Base-by-base conservation (phyloP, 2,329 filamentous ascomycete species). In the Aspergillus clavatus region DNA sequence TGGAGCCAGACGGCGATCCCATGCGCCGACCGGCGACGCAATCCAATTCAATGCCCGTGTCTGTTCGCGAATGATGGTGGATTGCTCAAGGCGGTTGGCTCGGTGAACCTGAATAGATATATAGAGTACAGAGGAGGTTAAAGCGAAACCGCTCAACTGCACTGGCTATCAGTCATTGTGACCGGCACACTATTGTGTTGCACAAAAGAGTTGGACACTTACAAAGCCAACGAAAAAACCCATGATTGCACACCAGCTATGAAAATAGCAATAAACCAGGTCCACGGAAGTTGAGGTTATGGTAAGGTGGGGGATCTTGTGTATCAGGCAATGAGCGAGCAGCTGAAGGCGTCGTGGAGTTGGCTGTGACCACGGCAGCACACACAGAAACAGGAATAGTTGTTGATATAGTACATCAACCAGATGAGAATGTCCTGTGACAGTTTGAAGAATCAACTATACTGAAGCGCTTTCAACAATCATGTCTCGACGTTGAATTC, bases 141-240 rank as follows among this genome's bases (percentile, higher is more conserved):
- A 74, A 53, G 86, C 85, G 45, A 88, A 80, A 55, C 87, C 86
- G 61, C 86, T 83, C 53, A 85, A 81, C 86, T 90, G 54, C 46
- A 38, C 22, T 14, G 23, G 16, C 42, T 21, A 38, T 40, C 21
- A 26, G 8, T 21, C 21, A 31, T 53, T 51, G 54, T n/a, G n/a
- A 19, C 24, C 18, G 7, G 12, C 21, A 24, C 31, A 28, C 10
- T 22, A 14, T 6, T 29, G 22, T 14, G 5, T 24, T 2, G 7
- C 33, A 40, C 21, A n/a, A 11, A 4, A 4, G 21, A 11, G 19
- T n/a, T n/a, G 21, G 40, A 42, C 42, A 72, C 83, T 53, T 77
- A 89, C 86, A 66, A 89, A 86, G 57, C 86, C 86, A 33, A 81
- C 77, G 54, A 80, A 77, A 74, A 88, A 87, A 62, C 85, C 84